Evolutionary conservation across 495 filamentous ascomycete species (phyloP), one percentile per base, ranked within the genome.

Genomic region (Hypomontagnella submonticulosa): DNA sequence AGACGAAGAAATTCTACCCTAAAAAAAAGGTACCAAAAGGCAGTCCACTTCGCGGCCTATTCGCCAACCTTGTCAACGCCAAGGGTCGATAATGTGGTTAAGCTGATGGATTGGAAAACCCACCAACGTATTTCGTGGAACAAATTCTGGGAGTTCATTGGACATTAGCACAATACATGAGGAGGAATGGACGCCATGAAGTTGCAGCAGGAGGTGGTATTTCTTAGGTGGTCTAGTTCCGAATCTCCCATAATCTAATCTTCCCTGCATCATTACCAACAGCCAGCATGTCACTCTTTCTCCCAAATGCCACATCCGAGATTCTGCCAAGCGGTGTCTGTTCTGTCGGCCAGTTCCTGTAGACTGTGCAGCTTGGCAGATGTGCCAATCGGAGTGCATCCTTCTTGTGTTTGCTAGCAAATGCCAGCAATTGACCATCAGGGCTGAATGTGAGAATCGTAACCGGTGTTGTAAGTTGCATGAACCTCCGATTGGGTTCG

Each of bases 331-430:
- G 72, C 8, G 96, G 94, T 54, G 95, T 99, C 74, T 88, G 86
- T 37, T 85, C 84, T 38, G 95, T 99, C 16, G 95, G 95, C 95
- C 95, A 99, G 76, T 99, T 98, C 69, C 86, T 87, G 81, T 95
- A 99, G 12, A 97, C 92, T 2, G 92, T 96, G 73, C 92, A 96
- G 59, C 85, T 90, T 1, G 94, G 94, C 67, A 99, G 78, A 76
- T 99, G 95, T 34, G 95, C 93, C 66, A 99, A 76, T 75, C 91
- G 81, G 73, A 99, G 72, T 1, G 92, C 91, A 81, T 98, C 92
- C 63, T 89, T 89, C 81, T 97, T 96, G 80, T 86, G 91, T 43
- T 84, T 84, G 75, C 90, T 94, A 13, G 86, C 89, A 80, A 97
- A 90, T 4, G 85, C 91, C 60, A 99, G 73, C 57, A 98, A 75